phyloP scores from a whole-genome alignment of 1,284 basidiomycete species.

The Macrocystidia cucumis region DNA sequence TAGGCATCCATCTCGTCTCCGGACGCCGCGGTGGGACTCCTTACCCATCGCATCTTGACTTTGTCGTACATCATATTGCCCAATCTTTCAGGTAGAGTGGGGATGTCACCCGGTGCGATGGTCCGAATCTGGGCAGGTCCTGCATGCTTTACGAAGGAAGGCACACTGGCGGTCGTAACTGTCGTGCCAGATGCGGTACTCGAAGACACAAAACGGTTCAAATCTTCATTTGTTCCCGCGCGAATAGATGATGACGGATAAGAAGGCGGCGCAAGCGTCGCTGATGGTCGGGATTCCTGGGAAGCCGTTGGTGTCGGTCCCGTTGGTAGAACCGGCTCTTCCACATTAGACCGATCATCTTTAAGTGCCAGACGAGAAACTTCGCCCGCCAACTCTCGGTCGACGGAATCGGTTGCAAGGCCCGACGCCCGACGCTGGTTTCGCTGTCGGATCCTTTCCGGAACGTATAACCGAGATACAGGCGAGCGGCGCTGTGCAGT shows the following conservation, averaged over 20 bases:
- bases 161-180: slow-evolving; percentile 59
- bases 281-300: slow-evolving; percentile 7
- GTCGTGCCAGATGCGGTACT: slow-evolving; percentile 76
- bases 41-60: slow-evolving; percentile 78
- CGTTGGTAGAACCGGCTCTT: no score
- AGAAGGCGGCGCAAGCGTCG: slow-evolving; percentile 22
- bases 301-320: slow-evolving; percentile 5
- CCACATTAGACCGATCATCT: slow-evolving; percentile 13
- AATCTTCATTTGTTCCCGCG: slow-evolving; percentile 53
- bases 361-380: slow-evolving; percentile 21
- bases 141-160: slow-evolving; percentile 78
- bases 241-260: slow-evolving; percentile 46
- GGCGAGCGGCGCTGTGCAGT: slow-evolving; percentile 17
- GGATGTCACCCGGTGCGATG: slow-evolving; percentile 77
- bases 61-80: slow-evolving; percentile 86
- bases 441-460: slow-evolving; percentile 11
- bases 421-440: slow-evolving; percentile 7
- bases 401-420: slow-evolving; percentile 12
- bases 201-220: slow-evolving; percentile 82
- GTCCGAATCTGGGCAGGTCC: slow-evolving; percentile 70
- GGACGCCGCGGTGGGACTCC: slow-evolving; percentile 34
- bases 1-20: slow-evolving; percentile 30
- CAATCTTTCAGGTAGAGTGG: slow-evolving; percentile 64
- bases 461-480: slow-evolving; percentile 19
- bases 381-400: slow-evolving; percentile 16